phyloP scores from a whole-genome alignment of 2,329 filamentous ascomycete genomes.

The Geosmithia flava region DNA sequence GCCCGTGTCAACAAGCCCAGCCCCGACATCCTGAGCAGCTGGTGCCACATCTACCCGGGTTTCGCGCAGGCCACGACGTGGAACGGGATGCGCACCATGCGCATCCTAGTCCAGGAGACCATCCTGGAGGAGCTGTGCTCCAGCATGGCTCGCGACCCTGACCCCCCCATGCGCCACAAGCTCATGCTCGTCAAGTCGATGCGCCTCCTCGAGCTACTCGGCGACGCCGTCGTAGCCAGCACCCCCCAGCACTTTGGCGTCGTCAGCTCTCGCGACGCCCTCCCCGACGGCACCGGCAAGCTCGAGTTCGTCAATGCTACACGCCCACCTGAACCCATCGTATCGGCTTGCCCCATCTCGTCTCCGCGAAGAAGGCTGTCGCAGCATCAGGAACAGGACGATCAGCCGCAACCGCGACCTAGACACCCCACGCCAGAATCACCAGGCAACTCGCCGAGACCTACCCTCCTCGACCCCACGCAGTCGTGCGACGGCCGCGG shows the following conservation, averaged over 20 bases:
- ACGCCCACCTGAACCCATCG: slow-evolving; percentile 2
- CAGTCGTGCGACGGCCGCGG: slow-evolving; percentile 14
- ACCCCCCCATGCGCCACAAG: slow-evolving; percentile 16
- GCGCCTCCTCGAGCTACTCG: slow-evolving; percentile 23
- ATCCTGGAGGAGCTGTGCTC: slow-evolving; percentile 28
- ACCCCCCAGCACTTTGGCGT: slow-evolving; percentile 37
- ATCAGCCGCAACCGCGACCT: background rate
- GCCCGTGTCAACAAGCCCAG: slow-evolving; percentile 24
- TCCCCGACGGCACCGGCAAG: slow-evolving; percentile 9
- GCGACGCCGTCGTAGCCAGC: slow-evolving; percentile 29
- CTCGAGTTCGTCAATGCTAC: slow-evolving; percentile 3
- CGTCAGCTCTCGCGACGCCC: slow-evolving; percentile 25
- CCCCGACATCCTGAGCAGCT: slow-evolving; percentile 24
- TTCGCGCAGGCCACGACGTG: slow-evolving; percentile 31
- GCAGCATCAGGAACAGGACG: background rate
- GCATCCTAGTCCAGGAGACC: slow-evolving; percentile 34
- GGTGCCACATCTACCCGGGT: slow-evolving; percentile 33
- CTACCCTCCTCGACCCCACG: slow-evolving; percentile 27
- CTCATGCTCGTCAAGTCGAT: slow-evolving; percentile 22
- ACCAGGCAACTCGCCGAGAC: slow-evolving; percentile 11
- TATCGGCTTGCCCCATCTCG: slow-evolving; percentile 13
- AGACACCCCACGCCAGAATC: slow-evolving; percentile 3
- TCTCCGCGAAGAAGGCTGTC: slow-evolving; percentile 7
- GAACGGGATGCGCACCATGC: slow-evolving; percentile 32
- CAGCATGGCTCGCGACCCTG: slow-evolving; percentile 11